phyloP scores from a whole-genome alignment of 2,329 filamentous ascomycete genomes.

The Nemania sp. region DNA sequence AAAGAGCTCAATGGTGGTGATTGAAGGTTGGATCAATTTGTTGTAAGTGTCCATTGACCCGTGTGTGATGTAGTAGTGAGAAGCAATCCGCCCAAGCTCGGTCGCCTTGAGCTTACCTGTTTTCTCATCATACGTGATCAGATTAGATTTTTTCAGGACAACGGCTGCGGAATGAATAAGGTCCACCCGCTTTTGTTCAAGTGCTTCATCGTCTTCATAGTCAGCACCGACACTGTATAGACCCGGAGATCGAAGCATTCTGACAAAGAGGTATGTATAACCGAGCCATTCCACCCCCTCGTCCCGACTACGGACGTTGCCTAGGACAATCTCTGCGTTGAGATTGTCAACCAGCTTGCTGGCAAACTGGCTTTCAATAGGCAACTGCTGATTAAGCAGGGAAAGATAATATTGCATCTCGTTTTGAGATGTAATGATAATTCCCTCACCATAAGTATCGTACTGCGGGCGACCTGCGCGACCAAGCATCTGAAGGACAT shows the following conservation, averaged over 20 bases:
- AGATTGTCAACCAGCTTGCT: conserved; percentile 93
- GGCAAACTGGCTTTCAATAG: conserved; percentile 95
- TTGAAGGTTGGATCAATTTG: conserved; percentile 88
- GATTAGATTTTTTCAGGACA: conserved; percentile 81
- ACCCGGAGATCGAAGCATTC: conserved; percentile 93
- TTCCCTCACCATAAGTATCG: conserved; percentile 96
- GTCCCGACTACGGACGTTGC: conserved; percentile 87
- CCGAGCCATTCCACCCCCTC: conserved; percentile 99
- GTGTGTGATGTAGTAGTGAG: conserved; percentile 97
- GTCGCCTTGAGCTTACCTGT: conserved; percentile 86
- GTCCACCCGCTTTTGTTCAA: conserved; percentile 98
- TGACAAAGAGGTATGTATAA: conserved; percentile 96
- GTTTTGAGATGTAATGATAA: conserved; percentile 93
- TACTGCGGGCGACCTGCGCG: conserved; percentile 95
- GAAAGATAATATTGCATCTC: conserved; percentile 98
- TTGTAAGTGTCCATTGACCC: conserved; percentile 98
- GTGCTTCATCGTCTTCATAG: conserved; percentile 86
- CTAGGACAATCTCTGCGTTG: conserved; percentile 93
- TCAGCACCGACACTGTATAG: conserved; percentile 95
- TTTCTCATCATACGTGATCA: conserved; percentile 96
- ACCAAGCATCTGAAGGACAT: conserved; percentile 97
- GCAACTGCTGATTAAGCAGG: conserved; percentile 92
- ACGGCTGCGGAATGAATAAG: conserved; percentile 91
- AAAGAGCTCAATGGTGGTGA: conserved; percentile 94
- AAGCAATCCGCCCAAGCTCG: conserved; percentile 92